Evolutionary conservation across 768 basidiomycete genomes (phyloP), one percentile per base, ranked within the genome.

Genomic region (Piloderma croceum): DNA sequence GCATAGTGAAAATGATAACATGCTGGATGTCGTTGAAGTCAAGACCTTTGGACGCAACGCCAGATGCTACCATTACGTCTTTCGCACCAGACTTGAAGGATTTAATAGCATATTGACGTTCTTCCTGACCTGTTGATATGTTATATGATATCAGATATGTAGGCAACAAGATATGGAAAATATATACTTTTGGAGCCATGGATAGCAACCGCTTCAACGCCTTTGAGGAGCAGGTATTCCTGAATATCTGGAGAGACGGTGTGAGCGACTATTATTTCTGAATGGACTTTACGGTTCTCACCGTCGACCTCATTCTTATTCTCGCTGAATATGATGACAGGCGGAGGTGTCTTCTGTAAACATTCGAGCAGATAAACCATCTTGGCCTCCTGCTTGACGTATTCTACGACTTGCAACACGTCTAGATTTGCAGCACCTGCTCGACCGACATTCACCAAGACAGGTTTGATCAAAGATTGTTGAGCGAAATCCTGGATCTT

Each of bases 251-350:
- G 5, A n/a, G 10, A 33, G 11, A 24, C 40, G 38, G 18, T 6
- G 15, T 25, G 38, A n/a, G 41, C 44, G 42, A 34, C 25, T 11
- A 27, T 24, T 38, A 39, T 24, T 11, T 18, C 10, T 25, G 35
- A 29, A 36, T 6, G 33, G 43, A 27, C 7, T 17, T 4, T 18
- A 15, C 10, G 39, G 24, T 20, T 46, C 76, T 52, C 49, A 92
- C 92, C 93, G 56, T 99, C 96, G n/a, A 99, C 96, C 60, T 99
- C 96, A 57, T 99, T 98, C 73, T 99, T 99, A 68, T 94, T 98
- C 59, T 99, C 96, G 48, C 87, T 91, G 61, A 99, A 99, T 42
- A 98, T 77, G 62, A 98, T 96, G 36, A 94, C 92, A 2, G 96
- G 96, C 6, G 96, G 96, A 1, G 96, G 84, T 1, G 96, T 99